phyloP scores from a whole-genome alignment of 1,139 yeast species.

The Candida tetrigidarum region DNA sequence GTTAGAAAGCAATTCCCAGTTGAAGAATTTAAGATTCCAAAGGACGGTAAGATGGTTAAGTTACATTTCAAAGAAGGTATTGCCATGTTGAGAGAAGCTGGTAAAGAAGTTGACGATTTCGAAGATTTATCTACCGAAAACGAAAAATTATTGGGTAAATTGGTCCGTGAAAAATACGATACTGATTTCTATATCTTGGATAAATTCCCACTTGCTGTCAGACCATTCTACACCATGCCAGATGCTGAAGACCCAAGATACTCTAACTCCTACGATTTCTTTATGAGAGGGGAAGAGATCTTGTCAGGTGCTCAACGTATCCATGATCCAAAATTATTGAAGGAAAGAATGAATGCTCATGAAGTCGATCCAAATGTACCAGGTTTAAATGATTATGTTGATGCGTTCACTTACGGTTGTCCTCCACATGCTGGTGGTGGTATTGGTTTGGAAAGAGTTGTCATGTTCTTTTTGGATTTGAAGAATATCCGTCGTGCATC shows the following conservation, averaged over 20 bases:
- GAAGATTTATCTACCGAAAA: constrained; percentile 95
- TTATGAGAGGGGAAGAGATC: constrained; percentile 99
- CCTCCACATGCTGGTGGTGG: constrained; percentile 99
- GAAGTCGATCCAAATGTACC: constrained; percentile 81
- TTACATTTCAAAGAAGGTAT: constrained; percentile 92
- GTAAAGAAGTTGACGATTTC: constrained; percentile 79
- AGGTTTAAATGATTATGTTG: constrained; percentile 88
- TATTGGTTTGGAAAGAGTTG: constrained; percentile 97
- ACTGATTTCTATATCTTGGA: constrained; percentile 98
- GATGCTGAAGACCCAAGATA: constrained; percentile 89
- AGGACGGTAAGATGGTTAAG: constrained; percentile 87
- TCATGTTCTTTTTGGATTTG: constrained; percentile 95
- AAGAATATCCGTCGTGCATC: constrained; percentile 98
- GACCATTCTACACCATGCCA: constrained; percentile 99
- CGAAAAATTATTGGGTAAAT: constrained; percentile 89
- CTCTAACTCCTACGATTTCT: constrained; percentile 96
- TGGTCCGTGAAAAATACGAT: constrained; percentile 91
- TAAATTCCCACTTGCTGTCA: constrained; percentile 93
- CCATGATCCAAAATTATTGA: constrained; percentile 86
- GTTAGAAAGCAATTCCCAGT: constrained; percentile 97
- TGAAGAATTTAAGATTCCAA: constrained; percentile 94
- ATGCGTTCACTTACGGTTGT: constrained; percentile 93
- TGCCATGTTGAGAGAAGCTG: constrained; percentile 78
- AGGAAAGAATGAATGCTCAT: constrained; percentile 79
- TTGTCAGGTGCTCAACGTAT: constrained; percentile 99